Base-by-base conservation (phyloP, 1,284 basidiomycete species). In the Mycosarcoma maydis region DNA sequence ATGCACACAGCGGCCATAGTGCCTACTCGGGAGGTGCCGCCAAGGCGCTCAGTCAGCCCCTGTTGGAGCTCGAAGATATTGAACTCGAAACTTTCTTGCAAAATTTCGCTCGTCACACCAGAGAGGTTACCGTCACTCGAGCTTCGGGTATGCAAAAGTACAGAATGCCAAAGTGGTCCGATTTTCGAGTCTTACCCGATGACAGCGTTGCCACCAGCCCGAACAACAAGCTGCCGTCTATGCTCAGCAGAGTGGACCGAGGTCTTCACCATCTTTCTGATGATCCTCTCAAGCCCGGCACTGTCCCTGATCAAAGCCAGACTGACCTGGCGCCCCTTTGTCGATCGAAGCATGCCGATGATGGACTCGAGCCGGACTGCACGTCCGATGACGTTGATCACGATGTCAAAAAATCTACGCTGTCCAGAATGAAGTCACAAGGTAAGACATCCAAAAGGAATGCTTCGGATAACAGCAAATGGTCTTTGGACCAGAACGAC, bases 131-230 rank as follows among this genome's bases (percentile, higher is more conserved):
- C 23, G 71, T 81, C 16, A 71, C 77, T 2, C 55, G 52, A 24
- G 40, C 60, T 4, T 41, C 49, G 4, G 53, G 52, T 5, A 46
- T 27, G 33, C 60, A 73, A 23, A 70, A 67, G 47, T 56, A 68
- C 22, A 54, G 80, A 23, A 78, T 81, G 78, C 80, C 80, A 10
- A 59, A 75, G 32, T 80, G 78, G 78, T 64, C 70, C 22, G 80
- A 81, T 54, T 81, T 81, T 55, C 59, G 59, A 7, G 71, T 80
- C 27, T 72, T 76, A 3, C 68, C 76, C 1, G 62, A 70, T 19
- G 76, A 71, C 4, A 47, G 59, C 24, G 34, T 43, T 7, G 20
- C 54, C 1, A 30, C 34, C 11, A 34, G 20, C 22, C 37, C 33
- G 3, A 37, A 19, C 16, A 67, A 41, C 29, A 65, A 55, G 61